Evolutionary conservation across 2,329 filamentous ascomycete species (phyloP).

Genomic region (Colletotrichum sp.): DNA sequence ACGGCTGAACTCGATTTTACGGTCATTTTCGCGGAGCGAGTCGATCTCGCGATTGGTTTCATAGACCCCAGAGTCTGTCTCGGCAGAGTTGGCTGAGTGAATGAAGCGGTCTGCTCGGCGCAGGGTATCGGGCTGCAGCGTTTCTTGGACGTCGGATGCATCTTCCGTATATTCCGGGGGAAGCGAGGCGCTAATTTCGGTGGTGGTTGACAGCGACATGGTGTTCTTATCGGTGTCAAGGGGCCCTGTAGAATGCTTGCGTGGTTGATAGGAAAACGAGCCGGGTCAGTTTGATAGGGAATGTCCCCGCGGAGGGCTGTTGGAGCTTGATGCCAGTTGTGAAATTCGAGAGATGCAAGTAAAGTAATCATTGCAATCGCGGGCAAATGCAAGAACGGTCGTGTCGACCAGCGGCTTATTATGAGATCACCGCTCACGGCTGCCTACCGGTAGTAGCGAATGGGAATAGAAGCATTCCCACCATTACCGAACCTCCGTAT

Average conservation of each 20-base stretch:
- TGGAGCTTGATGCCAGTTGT: neutral
- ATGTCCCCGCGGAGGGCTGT: neutral
- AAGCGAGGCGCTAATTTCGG: neutral
- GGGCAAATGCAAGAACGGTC: neutral
- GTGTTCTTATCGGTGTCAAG: neutral
- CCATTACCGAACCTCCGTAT: neutral
- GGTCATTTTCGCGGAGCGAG: slow-evolving; percentile 35
- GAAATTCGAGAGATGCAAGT: neutral
- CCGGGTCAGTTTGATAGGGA: neutral
- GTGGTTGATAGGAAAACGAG: neutral
- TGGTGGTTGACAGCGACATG: neutral
- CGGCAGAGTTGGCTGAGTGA: slow-evolving; percentile 27
- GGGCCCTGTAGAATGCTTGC: neutral
- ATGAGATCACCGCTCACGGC: neutral
- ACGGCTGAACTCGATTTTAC: slow-evolving; percentile 33
- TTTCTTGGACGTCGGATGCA: neutral
- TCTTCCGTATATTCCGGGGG: slow-evolving; percentile 8
- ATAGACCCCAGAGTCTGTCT: slow-evolving; percentile 34
- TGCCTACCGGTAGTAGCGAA: neutral
- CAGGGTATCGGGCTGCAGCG: slow-evolving; percentile 34
- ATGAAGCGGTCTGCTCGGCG: slow-evolving; percentile 37
- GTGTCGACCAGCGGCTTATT: neutral
- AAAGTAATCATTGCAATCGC: neutral
- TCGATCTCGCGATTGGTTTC: slow-evolving; percentile 39
- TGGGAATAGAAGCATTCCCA: neutral